phyloP scores from a whole-genome alignment of 2,329 filamentous ascomycete genomes.

The Grosmannia clavigera region DNA sequence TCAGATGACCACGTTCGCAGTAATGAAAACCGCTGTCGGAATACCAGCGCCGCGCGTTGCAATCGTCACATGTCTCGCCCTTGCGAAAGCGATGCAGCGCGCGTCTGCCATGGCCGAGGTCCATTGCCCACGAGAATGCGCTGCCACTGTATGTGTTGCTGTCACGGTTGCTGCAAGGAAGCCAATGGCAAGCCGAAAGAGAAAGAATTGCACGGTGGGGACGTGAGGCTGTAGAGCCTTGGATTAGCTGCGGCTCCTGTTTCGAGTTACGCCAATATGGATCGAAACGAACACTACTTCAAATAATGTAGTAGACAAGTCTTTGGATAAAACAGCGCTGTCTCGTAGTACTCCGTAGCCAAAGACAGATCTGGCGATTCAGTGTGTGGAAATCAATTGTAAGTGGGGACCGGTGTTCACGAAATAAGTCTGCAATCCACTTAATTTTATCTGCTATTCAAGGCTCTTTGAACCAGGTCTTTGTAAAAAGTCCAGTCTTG shows the following conservation, averaged over 20 bases:
- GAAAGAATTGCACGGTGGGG: neutral
- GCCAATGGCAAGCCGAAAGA: neutral
- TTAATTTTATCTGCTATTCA: too few relatives aligned
- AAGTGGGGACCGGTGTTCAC: too few relatives aligned
- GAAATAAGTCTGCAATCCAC: too few relatives aligned
- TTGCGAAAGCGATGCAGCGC: conserved; percentile 38
- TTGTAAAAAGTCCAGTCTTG: too few relatives aligned
- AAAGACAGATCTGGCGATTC: too few relatives aligned
- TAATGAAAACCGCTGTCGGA: conserved; percentile 65
- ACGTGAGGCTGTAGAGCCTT: neutral
- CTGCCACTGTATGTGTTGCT: neutral
- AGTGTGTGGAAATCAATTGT: too few relatives aligned
- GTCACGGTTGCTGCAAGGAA: neutral
- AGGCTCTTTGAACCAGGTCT: too few relatives aligned
- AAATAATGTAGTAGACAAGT: too few relatives aligned
- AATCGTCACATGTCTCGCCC: conserved; percentile 47
- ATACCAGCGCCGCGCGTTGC: conserved; percentile 60
- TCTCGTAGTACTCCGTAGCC: too few relatives aligned
- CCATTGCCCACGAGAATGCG: conserved; percentile 19
- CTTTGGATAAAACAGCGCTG: too few relatives aligned
- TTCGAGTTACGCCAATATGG: neutral
- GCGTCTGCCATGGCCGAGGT: conserved; percentile 19
- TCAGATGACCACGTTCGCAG: conserved; percentile 68
- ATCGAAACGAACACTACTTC: too few relatives aligned
- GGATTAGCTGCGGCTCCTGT: neutral